A percentile compares a stretch with the other conserved stretches of the same genome.
These are phyloP conservation scores for Liquidambar formosana DNA, from an alignment of 164 flowering plant species.

Conservation along the genomic window DNA sequence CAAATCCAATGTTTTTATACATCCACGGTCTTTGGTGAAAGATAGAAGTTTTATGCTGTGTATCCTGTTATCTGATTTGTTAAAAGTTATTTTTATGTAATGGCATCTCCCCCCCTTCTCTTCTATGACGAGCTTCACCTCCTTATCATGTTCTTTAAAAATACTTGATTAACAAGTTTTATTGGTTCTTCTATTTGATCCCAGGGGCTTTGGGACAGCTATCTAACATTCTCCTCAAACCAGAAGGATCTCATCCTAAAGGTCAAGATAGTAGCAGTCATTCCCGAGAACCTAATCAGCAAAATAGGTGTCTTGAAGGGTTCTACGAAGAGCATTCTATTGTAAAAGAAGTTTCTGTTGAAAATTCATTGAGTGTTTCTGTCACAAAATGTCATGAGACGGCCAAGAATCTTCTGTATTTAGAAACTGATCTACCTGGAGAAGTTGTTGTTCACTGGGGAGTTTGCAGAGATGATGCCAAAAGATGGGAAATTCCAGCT, in stretches of 20 bases:
- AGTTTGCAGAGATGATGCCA: slow-evolving; percentile 59
- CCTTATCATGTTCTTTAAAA: not conserved
- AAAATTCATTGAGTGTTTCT: slow-evolving; percentile 51
- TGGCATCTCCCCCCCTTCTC: not conserved
- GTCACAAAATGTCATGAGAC: slow-evolving; percentile 56
- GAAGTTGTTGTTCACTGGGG: slow-evolving; percentile 95
- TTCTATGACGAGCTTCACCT: not conserved
- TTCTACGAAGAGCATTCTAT: slow-evolving; percentile 72
- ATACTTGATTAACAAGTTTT: not conserved
- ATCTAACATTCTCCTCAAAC: slow-evolving; percentile 42
- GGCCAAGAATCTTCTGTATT: slow-evolving; percentile 46
- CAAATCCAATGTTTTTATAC: no score
- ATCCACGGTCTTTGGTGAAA: not conserved
- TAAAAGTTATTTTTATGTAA: not conserved
- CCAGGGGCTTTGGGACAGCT: slow-evolving; percentile 64
- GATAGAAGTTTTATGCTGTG: not conserved
- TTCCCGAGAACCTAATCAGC: slow-evolving; percentile 26
- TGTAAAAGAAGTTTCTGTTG: slow-evolving; percentile 48
- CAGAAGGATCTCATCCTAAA: slow-evolving; percentile 40
- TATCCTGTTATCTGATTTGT: not conserved
- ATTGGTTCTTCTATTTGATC: slow-evolving; percentile 11
- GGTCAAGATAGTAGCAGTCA: slow-evolving; percentile 30
- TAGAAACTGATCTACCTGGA: slow-evolving; percentile 87
- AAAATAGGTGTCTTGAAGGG: slow-evolving; percentile 47
- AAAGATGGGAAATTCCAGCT: slow-evolving; percentile 80